Percentiles rank a stretch among this genome's conserved stretches.
Conservation (phyloP, 352 stramenopile genomes). For the Globisporangium viniferum region DNA sequence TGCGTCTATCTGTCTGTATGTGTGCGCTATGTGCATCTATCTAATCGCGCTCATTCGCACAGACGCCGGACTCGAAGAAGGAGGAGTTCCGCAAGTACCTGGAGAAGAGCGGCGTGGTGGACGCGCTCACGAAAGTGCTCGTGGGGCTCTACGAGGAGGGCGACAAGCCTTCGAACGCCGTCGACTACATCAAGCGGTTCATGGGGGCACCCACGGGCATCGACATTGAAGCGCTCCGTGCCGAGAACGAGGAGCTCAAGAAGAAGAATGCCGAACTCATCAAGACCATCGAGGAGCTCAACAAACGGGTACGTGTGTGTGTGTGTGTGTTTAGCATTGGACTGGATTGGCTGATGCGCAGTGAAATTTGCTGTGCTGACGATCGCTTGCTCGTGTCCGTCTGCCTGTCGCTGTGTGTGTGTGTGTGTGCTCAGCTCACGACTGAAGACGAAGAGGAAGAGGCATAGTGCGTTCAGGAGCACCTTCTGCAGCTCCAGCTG, state of each 20-base stretch:
- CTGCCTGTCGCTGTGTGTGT: neutral
- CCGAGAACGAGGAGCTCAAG: slow-evolving; percentile 92
- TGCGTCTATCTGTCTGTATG: neutral
- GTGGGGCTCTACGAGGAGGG: slow-evolving; percentile 96
- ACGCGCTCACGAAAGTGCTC: slow-evolving; percentile 96
- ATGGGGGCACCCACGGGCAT: slow-evolving; percentile 90
- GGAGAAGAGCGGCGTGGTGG: slow-evolving; percentile 96
- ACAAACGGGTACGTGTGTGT: slow-evolving; percentile 67
- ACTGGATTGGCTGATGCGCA: too few relatives aligned
- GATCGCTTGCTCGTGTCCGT: too few relatives aligned
- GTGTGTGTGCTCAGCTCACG: slow-evolving; percentile 34
- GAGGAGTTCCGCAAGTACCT: slow-evolving; percentile 98
- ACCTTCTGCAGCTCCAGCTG: neutral
- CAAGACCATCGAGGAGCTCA: slow-evolving; percentile 89
- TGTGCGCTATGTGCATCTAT: neutral
- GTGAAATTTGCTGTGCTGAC: too few relatives aligned
- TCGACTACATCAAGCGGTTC: slow-evolving; percentile 98
- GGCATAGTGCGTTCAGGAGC: slow-evolving; percentile 15
- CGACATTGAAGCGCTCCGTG: slow-evolving; percentile 85
- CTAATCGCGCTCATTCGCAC: neutral
- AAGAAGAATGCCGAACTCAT: slow-evolving; percentile 91
- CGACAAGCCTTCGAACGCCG: slow-evolving; percentile 94
- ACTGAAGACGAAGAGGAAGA: slow-evolving; percentile 69
- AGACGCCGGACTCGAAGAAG: slow-evolving; percentile 97
- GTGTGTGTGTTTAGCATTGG: too few relatives aligned